Evolutionary conservation across 345 rosid species (phyloP), one percentile per base, ranked within the genome.

Genomic region (Citrus mangshanensis): DNA sequence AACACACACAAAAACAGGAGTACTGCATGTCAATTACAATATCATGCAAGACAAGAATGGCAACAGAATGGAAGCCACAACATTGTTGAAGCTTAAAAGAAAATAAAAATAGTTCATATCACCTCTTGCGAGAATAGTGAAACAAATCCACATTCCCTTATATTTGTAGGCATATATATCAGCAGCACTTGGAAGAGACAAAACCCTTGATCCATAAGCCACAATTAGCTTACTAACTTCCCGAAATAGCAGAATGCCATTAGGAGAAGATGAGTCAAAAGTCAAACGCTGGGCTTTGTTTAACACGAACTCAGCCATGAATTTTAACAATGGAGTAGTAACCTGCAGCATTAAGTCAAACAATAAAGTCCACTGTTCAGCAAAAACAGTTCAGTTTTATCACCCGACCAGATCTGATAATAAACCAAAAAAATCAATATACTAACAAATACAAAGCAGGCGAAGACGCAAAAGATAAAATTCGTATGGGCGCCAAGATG

Each of bases 241-340:
- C 37, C 99, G 96, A 87, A 97, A 97, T 74, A 97, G 99, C 74
- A 97, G 98, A 86, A 97, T 94, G 84, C 99, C 99, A 83, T 97
- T 94, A 66, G 98, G 98, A 79, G 99, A 97, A 76, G 98, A 94
- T 8, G 98, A 92, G 83, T 94, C 99, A 86, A 97, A 97, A 71
- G 97, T 91, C 81, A 94, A 84, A 34, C 98, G 95, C 81, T 94
- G 98, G 78, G 98, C 89, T 85, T 97, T 94, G 93, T 97, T 97
- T 82, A 91, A 83, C 73, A 94, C 99, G 79, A 97, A 97, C 88
- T 97, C 99, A 77, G 98, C 93, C 97, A 94, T 91, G 91, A 94
- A 97, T 84, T 97, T 94, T 81, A 97, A 80, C 89, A 94, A 77
- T 24, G 98, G 97, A 56, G 99, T 94, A 32, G 98, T 94, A 75